Evolutionary conservation across 1,284 basidiomycete genomes (phyloP).

Genomic region (Sanguinoderma infundibulare): DNA sequence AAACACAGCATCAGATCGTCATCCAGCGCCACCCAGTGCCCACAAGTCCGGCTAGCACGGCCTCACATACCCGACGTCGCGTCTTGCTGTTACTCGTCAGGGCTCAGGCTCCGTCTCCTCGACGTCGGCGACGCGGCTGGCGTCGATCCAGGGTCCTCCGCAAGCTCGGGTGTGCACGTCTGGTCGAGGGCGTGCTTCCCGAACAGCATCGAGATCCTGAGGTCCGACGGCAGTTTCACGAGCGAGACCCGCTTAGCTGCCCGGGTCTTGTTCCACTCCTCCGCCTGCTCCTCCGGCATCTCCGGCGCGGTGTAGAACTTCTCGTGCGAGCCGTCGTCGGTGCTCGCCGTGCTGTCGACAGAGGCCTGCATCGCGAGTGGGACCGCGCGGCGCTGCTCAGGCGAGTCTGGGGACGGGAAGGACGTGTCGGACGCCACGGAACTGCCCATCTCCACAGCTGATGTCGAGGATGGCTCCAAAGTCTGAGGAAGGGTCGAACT

Average conservation of each 20-base stretch:
- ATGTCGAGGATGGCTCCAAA: constrained; percentile 43
- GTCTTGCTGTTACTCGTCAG: constrained; percentile 23
- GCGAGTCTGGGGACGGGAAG: constrained; percentile 25
- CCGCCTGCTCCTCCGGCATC: constrained; percentile 65
- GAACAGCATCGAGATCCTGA: constrained; percentile 43
- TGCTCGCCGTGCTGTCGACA: constrained; percentile 28
- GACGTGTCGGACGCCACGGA: constrained; percentile 20
- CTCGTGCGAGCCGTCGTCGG: constrained; percentile 43
- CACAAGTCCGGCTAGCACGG: background rate
- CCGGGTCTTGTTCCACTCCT: constrained; percentile 84
- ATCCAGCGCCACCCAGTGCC: constrained; percentile 2
- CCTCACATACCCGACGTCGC: constrained; percentile 28
- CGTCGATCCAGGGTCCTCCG: constrained; percentile 24
- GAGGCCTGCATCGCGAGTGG: constrained; percentile 29
- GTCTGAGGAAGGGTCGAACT: constrained; percentile 39
- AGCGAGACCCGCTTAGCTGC: constrained; percentile 85
- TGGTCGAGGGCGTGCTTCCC: constrained; percentile 29
- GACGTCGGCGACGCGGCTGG: constrained; percentile 22
- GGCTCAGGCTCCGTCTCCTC: constrained; percentile 17
- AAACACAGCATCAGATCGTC: constrained; percentile 1
- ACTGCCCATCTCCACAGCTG: constrained; percentile 19
- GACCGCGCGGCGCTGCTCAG: constrained; percentile 20
- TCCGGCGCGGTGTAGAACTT: constrained; percentile 50
- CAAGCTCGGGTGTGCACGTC: constrained; percentile 15
- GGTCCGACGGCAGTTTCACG: constrained; percentile 67